phyloP scores from a whole-genome alignment of 179 eudicot genomes.

The Spinacia oleracea region DNA sequence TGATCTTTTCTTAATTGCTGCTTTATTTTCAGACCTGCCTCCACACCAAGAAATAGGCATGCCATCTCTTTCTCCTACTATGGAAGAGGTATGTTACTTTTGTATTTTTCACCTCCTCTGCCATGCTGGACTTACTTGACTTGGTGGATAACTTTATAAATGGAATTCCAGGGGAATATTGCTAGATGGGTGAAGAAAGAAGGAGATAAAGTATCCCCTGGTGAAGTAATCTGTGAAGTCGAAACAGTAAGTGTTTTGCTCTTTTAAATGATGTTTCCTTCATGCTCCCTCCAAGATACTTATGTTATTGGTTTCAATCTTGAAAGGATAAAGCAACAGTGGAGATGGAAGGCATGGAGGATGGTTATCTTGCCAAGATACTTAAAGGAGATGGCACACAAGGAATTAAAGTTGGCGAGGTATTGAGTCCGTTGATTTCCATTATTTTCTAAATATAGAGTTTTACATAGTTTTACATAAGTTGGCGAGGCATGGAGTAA shows the following conservation, averaged over 20 bases:
- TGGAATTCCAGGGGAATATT: conserved; percentile 76
- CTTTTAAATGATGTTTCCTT: conserved; percentile 5
- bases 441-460: not conserved
- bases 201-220: conserved; percentile 84
- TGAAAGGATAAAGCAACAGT: conserved; percentile 94
- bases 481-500: too few relatives aligned
- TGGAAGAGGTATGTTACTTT: conserved; percentile 74
- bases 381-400: conserved; percentile 76
- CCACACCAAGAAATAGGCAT: conserved; percentile 95
- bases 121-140: not conserved
- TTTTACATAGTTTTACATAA: too few relatives aligned
- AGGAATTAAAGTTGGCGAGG: conserved; percentile 96
- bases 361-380: conserved; percentile 90
- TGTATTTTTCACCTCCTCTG: conserved; percentile 4
- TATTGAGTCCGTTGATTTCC: conserved; percentile 26
- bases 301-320: conserved; percentile 2
- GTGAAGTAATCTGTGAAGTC: conserved; percentile 98
- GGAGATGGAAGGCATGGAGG: conserved; percentile 99
- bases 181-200: conserved; percentile 97
- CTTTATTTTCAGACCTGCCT: conserved; percentile 66
- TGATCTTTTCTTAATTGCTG: conserved; percentile 4
- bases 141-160: not conserved
- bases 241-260: conserved; percentile 70
- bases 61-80: conserved; percentile 99
- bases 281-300: not conserved